Base-by-base conservation (phyloP, 2,329 filamentous ascomycete genomes). In the Didymella lethalis region DNA sequence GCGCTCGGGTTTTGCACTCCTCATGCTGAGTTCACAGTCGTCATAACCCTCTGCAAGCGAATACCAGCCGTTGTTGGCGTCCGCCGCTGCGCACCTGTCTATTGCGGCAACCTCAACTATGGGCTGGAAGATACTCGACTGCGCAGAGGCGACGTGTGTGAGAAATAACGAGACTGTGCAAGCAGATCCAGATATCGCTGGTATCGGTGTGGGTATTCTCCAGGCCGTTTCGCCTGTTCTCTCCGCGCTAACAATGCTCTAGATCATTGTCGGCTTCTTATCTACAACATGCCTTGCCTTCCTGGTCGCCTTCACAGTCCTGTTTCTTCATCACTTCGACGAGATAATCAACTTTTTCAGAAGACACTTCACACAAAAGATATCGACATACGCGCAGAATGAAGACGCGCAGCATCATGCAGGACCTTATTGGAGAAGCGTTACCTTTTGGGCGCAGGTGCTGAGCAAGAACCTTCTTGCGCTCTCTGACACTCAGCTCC, bases 391-490 rank as follows among this genome's bases (percentile, higher is more conserved):
- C 41, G 45, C 50, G 20, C 55, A 64, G n/a, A 62, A 67, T 7
- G n/a, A 36, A 11, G 11, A 36, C n/a, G 32, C 32, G 32, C 32
- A 54, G 7, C 25, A 59, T 12, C 40, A 31, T 1, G 6, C 25
- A 11, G 54, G 51, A 2, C 57, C 64, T 2, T 72, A 71, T 56
- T 75, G 72, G 72, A 63, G 71, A 16, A 66, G 65, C 8, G 64
- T 70, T 4, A 53, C 55, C 2, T 73, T 75, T 48, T 75, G 72
- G 72, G 66, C 64, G n/a, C 57, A 48, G 14, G 70, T 75, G 4
- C 64, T 75, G 0, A 68, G 67, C 67, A 73, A 73, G 57, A 75
- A 75, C 55, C 63, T 75, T 1, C 66, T 75, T 28, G 64, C 72
- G 0, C 65, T 75, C 38, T 68, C 65, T 34, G 72, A 75, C 38